Percentiles rank a stretch among this genome's conserved stretches.
These are phyloP conservation scores for Solioccasus polychromus DNA, from an alignment of 768 basidiomycete species.

Conservation along the genomic window DNA sequence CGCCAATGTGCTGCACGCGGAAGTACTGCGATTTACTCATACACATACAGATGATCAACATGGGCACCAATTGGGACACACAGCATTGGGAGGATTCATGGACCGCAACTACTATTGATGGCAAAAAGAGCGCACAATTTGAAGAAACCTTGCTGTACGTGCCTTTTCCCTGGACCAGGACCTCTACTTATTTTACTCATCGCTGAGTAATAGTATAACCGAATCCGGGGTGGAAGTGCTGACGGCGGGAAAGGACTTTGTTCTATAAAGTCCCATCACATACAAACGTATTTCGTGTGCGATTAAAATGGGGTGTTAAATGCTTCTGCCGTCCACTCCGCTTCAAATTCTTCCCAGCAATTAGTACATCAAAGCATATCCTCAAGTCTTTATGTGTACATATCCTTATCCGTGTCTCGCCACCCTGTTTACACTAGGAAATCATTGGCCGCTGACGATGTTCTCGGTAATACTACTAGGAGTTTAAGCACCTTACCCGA, in stretches of 20 bases:
- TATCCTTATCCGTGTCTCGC: constrained; percentile 29
- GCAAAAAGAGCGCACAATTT: constrained; percentile 91
- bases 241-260: constrained; percentile 50
- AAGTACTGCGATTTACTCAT: constrained; percentile 1
- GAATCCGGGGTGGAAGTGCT: constrained; percentile 88
- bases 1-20: constrained; percentile 1
- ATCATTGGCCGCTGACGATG: constrained; percentile 26
- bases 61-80: constrained; percentile 73
- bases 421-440: constrained; percentile 25
- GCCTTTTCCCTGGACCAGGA: constrained; percentile 1
- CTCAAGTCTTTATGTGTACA: constrained; percentile 29
- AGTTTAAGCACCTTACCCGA: constrained; percentile 26
- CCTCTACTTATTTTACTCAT: constrained; percentile 23
- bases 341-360: constrained; percentile 20
- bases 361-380: constrained; percentile 22
- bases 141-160: constrained; percentile 94
- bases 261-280: constrained; percentile 20
- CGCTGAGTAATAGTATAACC: constrained; percentile 61
- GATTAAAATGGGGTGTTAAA: constrained; percentile 20
- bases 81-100: constrained; percentile 93
- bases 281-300: constrained; percentile 22
- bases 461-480: constrained; percentile 28
- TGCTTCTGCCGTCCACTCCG: constrained; percentile 20
- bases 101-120: constrained; percentile 93
- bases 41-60: constrained; percentile 79